phyloP scores from a whole-genome alignment of 257 asterid species.

The Nicotiana obtusifolia region DNA sequence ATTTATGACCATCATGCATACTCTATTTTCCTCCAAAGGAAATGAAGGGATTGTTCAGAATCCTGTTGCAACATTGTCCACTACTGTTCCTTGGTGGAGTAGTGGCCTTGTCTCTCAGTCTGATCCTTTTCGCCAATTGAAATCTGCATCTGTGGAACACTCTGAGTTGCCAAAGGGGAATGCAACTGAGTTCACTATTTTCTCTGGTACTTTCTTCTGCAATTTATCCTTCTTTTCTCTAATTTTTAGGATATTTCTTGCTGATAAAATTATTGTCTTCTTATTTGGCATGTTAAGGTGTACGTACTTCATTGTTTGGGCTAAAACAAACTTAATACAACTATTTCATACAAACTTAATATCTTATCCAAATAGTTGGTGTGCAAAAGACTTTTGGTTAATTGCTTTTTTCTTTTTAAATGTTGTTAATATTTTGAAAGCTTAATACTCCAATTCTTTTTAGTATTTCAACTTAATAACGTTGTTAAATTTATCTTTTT shows the following conservation, averaged over 20 bases:
- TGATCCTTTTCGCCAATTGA: constrained; percentile 35
- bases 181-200: constrained; percentile 26
- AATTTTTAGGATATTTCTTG: not conserved
- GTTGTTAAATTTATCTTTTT: too few relatives aligned
- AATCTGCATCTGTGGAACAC: constrained; percentile 26
- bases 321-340: not conserved
- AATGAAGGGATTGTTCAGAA: constrained; percentile 31
- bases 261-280: not conserved
- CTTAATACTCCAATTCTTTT: too few relatives aligned
- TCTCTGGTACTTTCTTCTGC: constrained; percentile 28
- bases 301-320: not conserved
- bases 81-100: constrained; percentile 46
- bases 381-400: too few relatives aligned
- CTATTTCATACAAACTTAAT: too few relatives aligned
- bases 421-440: too few relatives aligned
- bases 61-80: constrained; percentile 18
- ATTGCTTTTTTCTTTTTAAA: too few relatives aligned
- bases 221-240: not conserved
- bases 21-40: constrained; percentile 37
- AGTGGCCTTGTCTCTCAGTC: constrained; percentile 34
- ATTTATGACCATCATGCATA: constrained; percentile 36
- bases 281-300: not conserved
- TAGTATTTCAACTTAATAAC: too few relatives aligned
- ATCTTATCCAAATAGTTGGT: too few relatives aligned
- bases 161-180: constrained; percentile 24